Conservation (phyloP, 352 stramenopile genomes). For the Globisporangium perplexum region DNA sequence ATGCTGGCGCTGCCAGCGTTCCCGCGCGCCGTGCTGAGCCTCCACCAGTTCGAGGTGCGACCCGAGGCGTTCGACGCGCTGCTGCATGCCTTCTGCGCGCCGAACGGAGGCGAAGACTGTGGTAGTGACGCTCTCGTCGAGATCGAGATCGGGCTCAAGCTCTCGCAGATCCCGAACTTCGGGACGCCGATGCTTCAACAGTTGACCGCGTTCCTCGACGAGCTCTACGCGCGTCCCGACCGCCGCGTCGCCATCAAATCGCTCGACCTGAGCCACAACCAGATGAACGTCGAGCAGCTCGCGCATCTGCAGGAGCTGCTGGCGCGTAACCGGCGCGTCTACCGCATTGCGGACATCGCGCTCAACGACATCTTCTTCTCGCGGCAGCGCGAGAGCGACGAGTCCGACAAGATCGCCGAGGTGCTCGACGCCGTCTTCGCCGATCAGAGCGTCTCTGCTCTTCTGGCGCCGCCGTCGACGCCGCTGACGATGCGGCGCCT, state of each 20-base stretch:
- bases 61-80: not conserved
- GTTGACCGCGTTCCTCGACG: slow-evolving; percentile 3
- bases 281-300: slow-evolving; percentile 6
- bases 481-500: not conserved
- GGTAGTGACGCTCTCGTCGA: too few species aligned
- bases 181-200: not conserved
- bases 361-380: slow-evolving; percentile 10
- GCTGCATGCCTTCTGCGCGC: too few species aligned
- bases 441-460: not conserved
- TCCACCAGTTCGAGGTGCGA: slow-evolving; percentile 5
- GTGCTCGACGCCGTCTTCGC: not conserved
- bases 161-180: slow-evolving; percentile 3
- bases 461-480: not conserved
- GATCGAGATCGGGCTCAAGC: slow-evolving; percentile 5
- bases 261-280: slow-evolving; percentile 12
- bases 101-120: too few species aligned
- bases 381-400: slow-evolving; percentile 3
- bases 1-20: slow-evolving; percentile 3
- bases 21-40: slow-evolving; percentile 4
- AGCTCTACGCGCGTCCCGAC: not conserved
- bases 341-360: slow-evolving; percentile 2
- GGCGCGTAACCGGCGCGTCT: slow-evolving; percentile 1
- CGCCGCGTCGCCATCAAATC: not conserved
- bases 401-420: not conserved
- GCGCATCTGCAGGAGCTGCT: slow-evolving; percentile 9